These are phyloP conservation scores for Hippophae tibetana DNA, from an alignment of 306 rosid species.

Conservation along the genomic window DNA sequence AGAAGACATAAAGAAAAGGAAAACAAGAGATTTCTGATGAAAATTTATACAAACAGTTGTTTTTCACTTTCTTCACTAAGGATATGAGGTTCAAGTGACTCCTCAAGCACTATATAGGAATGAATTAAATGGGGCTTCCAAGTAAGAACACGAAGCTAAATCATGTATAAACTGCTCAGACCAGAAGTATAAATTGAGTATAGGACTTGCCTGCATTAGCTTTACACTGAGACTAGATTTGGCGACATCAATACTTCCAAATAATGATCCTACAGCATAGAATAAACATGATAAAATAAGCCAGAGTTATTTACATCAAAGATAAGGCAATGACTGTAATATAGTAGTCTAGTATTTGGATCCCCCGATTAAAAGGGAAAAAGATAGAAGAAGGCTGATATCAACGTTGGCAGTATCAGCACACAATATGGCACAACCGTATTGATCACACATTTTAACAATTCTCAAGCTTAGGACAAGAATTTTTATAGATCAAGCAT, in stretches of 20 bases:
- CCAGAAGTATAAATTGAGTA: constrained; percentile 5
- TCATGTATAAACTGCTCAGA: neutral
- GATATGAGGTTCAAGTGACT: no score
- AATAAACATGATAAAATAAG: constrained; percentile 1
- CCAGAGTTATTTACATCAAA: neutral
- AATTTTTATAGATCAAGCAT: no score
- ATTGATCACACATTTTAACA: no score
- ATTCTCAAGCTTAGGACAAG: no score
- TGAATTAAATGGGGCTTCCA: neutral
- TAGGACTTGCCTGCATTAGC: constrained; percentile 71
- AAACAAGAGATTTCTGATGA: no score
- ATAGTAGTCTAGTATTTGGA: no score
- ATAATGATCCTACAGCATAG: constrained; percentile 56
- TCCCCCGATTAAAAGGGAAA: neutral
- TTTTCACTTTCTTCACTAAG: no score
- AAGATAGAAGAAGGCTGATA: neutral
- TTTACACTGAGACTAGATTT: constrained; percentile 62
- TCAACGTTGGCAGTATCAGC: no score
- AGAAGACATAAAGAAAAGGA: no score
- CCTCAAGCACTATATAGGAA: no score
- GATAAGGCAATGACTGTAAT: neutral
- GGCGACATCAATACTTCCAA: constrained; percentile 65
- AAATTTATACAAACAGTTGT: no score
- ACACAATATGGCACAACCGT: no score
- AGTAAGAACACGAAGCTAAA: neutral